Percentiles rank a stretch among this genome's conserved stretches.
Evolutionary conservation across 2,329 filamentous ascomycete species (phyloP).

Genomic region (Claviceps sp.): DNA sequence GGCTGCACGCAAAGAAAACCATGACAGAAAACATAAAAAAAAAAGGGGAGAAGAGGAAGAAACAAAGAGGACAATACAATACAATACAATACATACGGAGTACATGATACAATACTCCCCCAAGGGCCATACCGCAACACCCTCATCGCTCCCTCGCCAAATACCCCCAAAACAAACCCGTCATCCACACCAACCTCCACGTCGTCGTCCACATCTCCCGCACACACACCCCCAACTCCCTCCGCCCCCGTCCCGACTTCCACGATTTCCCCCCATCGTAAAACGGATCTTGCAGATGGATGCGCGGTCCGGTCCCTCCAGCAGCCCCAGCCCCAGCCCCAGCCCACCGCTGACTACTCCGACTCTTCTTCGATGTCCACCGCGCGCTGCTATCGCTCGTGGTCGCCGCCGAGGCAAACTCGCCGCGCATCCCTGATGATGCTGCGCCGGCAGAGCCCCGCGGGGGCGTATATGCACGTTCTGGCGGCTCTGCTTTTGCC

Average conservation of each 20-base stretch:
- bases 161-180: conserved; percentile 51
- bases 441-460: conserved; percentile 5
- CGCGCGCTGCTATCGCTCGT: conserved; percentile 4
- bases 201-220: conserved; percentile 49
- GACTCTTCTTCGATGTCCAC: conserved; percentile 15
- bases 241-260: conserved; percentile 14
- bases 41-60: not conserved
- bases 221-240: conserved; percentile 31
- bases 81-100: too few relatives aligned
- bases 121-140: too few relatives aligned
- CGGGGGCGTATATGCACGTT: not conserved
- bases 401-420: conserved; percentile 11
- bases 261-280: conserved; percentile 27
- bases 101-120: too few relatives aligned
- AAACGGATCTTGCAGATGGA: conserved; percentile 32
- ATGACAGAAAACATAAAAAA: too few relatives aligned
- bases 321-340: conserved; percentile 21
- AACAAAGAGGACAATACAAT: not conserved
- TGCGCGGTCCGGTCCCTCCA: conserved; percentile 31
- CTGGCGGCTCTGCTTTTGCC: conserved; percentile 21
- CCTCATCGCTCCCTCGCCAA: conserved; percentile 47
- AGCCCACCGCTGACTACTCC: conserved; percentile 24
- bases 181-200: conserved; percentile 50
- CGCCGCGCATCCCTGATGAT: conserved; percentile 9
- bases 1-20: too few relatives aligned